Percentiles rank a stretch among this genome's conserved stretches.
These are phyloP conservation scores for Abortiporus biennis DNA, from an alignment of 1,284 basidiomycete species.

Conservation along the genomic window DNA sequence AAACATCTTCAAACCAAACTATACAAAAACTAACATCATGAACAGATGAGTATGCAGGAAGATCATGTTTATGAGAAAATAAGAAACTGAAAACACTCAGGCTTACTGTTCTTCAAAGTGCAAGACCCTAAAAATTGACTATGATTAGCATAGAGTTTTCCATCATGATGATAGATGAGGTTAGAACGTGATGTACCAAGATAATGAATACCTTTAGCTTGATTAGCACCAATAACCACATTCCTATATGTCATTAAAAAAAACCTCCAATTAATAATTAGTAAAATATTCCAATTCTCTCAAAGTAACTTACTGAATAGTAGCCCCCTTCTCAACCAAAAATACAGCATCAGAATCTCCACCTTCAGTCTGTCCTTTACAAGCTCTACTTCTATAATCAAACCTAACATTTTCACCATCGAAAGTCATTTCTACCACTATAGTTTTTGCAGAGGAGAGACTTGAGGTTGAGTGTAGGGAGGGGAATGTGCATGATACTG, in stretches of 20 bases:
- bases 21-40: neutral
- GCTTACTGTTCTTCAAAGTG: neutral
- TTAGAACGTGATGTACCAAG: conserved; percentile 20
- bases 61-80: conserved; percentile 1
- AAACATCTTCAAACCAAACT: conserved; percentile 32
- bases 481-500: conserved; percentile 28
- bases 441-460: conserved; percentile 28
- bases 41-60: conserved; percentile 14
- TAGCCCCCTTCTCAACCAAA: conserved; percentile 32
- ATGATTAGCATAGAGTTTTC: neutral
- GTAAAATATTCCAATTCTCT: too few species aligned
- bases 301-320: conserved; percentile 8
- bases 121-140: neutral
- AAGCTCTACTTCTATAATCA: conserved; percentile 30
- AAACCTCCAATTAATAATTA: neutral
- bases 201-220: conserved; percentile 35
- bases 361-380: conserved; percentile 27
- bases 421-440: conserved; percentile 31
- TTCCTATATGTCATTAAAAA: conserved; percentile 17
- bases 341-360: conserved; percentile 33
- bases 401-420: conserved; percentile 30
- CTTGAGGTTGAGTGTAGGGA: conserved; percentile 30
- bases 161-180: neutral
- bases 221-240: conserved; percentile 34
- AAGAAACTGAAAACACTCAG: neutral